Conservation (phyloP, 192 early-diverging fungal species). For the Coemansia sp. region DNA sequence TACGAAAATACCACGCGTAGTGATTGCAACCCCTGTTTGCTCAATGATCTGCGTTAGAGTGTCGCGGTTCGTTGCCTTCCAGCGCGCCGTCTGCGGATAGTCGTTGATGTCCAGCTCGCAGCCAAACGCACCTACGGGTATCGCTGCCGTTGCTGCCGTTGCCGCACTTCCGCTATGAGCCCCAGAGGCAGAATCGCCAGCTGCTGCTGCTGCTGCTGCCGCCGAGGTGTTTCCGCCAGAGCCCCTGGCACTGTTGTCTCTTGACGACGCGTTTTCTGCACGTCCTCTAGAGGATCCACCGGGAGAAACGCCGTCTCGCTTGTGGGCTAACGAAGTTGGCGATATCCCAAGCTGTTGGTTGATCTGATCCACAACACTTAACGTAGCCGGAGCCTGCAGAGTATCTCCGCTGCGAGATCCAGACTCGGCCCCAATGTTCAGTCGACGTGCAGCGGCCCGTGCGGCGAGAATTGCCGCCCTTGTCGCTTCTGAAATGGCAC, state of each 20-base stretch:
- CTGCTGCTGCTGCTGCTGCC: neutral
- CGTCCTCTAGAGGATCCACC: neutral
- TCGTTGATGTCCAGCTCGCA: conserved; percentile 97
- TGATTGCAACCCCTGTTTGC: conserved; percentile 92
- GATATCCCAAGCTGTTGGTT: conserved; percentile 46
- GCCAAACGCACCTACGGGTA: conserved; percentile 31
- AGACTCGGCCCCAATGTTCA: conserved; percentile 28
- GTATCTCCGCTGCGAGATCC: neutral
- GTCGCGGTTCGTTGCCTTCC: conserved; percentile 95
- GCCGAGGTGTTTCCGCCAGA: neutral
- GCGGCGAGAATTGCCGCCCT: conserved; percentile 42
- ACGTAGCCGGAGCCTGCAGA: neutral
- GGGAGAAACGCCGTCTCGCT: neutral
- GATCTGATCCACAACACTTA: conserved; percentile 50
- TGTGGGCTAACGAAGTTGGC: conserved; percentile 2
- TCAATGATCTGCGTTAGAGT: conserved; percentile 92
- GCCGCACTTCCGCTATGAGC: conserved; percentile 2
- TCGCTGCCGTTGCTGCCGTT: conserved; percentile 7
- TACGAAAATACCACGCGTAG: conserved; percentile 88
- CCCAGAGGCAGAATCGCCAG: neutral
- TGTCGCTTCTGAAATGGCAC: conserved; percentile 34
- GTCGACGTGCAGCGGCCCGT: conserved; percentile 40
- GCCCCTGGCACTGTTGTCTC: neutral
- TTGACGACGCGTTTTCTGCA: neutral
- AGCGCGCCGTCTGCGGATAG: conserved; percentile 91